Conservation (phyloP, 2,329 filamentous ascomycete species). For the Microdochium nivale region DNA sequence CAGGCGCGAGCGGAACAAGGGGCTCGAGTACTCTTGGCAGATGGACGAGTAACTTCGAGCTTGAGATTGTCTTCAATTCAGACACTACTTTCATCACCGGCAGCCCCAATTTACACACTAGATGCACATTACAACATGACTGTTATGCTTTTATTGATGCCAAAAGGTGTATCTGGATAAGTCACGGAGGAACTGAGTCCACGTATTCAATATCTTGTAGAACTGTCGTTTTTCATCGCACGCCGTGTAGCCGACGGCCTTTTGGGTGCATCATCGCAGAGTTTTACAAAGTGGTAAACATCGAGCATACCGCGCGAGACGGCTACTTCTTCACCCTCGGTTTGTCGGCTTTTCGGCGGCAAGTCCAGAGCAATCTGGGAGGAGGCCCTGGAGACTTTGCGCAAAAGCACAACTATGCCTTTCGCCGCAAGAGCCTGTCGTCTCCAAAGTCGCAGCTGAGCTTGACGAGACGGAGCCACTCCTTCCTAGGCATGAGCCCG, state of each 20-base stretch:
- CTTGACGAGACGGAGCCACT: conserved; percentile 53
- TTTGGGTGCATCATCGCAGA: no score
- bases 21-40: conserved; percentile 87
- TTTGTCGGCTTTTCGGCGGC: no score
- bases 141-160: neutral
- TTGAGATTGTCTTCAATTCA: neutral
- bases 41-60: conserved; percentile 59
- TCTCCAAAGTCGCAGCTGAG: conserved; percentile 41
- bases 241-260: no score
- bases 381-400: neutral
- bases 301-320: no score
- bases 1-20: conserved; percentile 63
- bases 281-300: no score
- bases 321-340: no score
- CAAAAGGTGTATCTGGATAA: conserved; percentile 1
- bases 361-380: neutral
- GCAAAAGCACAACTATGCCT: conserved; percentile 16
- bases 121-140: no score
- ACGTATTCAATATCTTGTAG: no score
- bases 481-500: conserved; percentile 40
- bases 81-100: neutral
- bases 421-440: conserved; percentile 44
- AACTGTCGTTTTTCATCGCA: no score
- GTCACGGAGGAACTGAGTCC: neutral
- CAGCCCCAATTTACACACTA: no score